A percentile compares a stretch with the other conserved stretches of the same genome.
These are phyloP conservation scores for Coniferiporia sulphurascens DNA, from an alignment of 1,284 basidiomycete species.

Conservation along the genomic window DNA sequence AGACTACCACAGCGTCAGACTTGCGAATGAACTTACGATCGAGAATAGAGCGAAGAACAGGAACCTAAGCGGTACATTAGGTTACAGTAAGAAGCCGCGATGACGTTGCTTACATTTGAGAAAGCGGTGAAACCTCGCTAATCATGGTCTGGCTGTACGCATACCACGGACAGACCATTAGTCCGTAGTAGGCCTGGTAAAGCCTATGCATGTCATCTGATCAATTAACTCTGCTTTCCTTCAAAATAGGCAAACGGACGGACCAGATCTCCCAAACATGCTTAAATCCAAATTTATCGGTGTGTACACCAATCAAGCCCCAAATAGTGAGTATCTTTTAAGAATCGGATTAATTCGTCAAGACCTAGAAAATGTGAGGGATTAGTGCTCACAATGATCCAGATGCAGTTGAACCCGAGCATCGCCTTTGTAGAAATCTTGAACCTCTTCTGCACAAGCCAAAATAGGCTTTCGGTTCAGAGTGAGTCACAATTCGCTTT, in stretches of 20 bases:
- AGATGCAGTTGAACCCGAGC: constrained; percentile 68
- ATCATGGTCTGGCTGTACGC: constrained; percentile 84
- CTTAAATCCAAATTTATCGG: constrained; percentile 73
- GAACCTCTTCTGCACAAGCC: constrained; percentile 72
- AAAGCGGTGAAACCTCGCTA: constrained; percentile 71
- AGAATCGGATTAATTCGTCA: not conserved
- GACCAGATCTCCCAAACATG: constrained; percentile 80
- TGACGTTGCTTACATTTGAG: constrained; percentile 50
- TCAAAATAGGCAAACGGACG: constrained; percentile 8
- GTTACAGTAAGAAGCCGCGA: not conserved
- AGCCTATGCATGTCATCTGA: constrained; percentile 35
- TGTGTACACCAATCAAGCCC: constrained; percentile 76
- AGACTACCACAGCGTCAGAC: not conserved
- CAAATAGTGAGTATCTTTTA: constrained; percentile 62
- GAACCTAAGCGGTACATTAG: constrained; percentile 42
- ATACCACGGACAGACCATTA: constrained; percentile 83
- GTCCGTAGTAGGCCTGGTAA: constrained; percentile 70
- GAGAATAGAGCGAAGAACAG: constrained; percentile 77
- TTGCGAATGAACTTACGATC: constrained; percentile 38
- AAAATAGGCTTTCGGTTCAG: constrained; percentile 50
- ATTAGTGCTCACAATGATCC: constrained; percentile 52
- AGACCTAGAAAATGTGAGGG: not conserved
- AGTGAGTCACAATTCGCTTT: constrained; percentile 2
- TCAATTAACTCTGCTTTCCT: not conserved
- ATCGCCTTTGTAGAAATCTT: constrained; percentile 70